These are phyloP conservation scores for Bauhinia variegata DNA, from an alignment of 306 rosid species.

Conservation along the genomic window DNA sequence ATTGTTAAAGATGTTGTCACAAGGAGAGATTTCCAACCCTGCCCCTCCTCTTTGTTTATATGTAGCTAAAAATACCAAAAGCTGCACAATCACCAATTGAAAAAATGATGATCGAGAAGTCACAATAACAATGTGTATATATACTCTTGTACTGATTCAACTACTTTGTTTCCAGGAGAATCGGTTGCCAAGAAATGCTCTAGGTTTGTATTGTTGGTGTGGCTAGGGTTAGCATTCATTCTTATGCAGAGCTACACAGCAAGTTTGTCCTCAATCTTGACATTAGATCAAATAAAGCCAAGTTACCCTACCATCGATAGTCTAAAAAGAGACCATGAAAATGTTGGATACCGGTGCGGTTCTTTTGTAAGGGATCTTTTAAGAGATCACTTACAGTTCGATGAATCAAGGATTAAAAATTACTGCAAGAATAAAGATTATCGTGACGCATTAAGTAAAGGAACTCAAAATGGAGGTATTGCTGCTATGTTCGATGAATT, in stretches of 20 bases:
- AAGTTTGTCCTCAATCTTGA: neutral
- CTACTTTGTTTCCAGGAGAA: neutral
- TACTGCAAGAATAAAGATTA: neutral
- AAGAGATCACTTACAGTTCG: neutral
- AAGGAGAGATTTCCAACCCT: too few relatives aligned
- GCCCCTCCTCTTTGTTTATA: too few relatives aligned
- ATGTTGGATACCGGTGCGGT: neutral
- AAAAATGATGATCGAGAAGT: too few relatives aligned
- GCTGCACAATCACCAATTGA: too few relatives aligned
- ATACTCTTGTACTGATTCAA: too few relatives aligned
- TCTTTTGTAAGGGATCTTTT: neutral
- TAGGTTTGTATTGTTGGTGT: too few relatives aligned
- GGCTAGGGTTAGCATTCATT: too few relatives aligned
- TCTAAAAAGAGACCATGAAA: neutral
- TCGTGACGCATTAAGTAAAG: slow-evolving; percentile 8
- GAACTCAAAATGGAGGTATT: slow-evolving; percentile 26
- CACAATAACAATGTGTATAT: too few relatives aligned
- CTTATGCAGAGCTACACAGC: too few relatives aligned
- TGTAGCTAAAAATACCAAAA: too few relatives aligned
- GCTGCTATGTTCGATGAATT: slow-evolving; percentile 29
- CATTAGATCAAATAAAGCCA: neutral
- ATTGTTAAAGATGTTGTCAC: too few relatives aligned
- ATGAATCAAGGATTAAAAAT: neutral
- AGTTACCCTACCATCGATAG: neutral
- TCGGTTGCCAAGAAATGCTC: neutral